Base-by-base conservation (phyloP, 2,329 filamentous ascomycete genomes). In the Cryphonectria nitschkei region DNA sequence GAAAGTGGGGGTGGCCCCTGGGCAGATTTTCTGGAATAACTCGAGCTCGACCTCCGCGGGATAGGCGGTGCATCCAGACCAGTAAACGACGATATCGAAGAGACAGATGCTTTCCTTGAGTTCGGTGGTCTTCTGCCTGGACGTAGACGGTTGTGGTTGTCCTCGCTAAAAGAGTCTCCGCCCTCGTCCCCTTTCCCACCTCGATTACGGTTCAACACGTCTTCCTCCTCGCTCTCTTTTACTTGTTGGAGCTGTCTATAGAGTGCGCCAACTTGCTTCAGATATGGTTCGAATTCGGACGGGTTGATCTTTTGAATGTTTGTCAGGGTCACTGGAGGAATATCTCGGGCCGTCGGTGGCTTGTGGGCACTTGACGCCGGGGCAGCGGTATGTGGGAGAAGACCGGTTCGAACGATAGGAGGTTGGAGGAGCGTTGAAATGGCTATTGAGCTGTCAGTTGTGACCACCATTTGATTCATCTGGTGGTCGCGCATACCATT, bases 351-450 rank as follows among this genome's bases (percentile, higher is more conserved):
- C 0, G 94, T 97, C 0, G 95, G 95, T 19, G 93, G 91, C 75
- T 92, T 95, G 77, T 96, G 93, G 19, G 90, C 85, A 76, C 89
- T 92, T n/a, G 89, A 89, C 11, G 83, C 80, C 1, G 93, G 88
- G 2, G 92, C 89, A 1, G 90, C 86, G 0, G 91, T 92, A 80
- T 97, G 92, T 32, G 95, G 92, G 68, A 94, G 86, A 65, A 97
- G 87, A 70, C 95, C 95, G 2, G 95, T 97, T 74, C 95, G 90
- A 70, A 97, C 90, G 75, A 97, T 97, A 3, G 95, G 93, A 39
- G 94, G 92, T 78, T 97, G 93, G 4, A 98, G 87, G n/a, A 98
- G 87, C 1, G 94, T 97, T 11, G 95, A 97, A 76, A 98, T 98
- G 73, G 96, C 92, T 93, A 74, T 16, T 69, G 68, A 39, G 29